These are phyloP conservation scores for Ceratobasidium sp. DNA, from an alignment of 1,284 basidiomycete genomes.

Conservation along the genomic window DNA sequence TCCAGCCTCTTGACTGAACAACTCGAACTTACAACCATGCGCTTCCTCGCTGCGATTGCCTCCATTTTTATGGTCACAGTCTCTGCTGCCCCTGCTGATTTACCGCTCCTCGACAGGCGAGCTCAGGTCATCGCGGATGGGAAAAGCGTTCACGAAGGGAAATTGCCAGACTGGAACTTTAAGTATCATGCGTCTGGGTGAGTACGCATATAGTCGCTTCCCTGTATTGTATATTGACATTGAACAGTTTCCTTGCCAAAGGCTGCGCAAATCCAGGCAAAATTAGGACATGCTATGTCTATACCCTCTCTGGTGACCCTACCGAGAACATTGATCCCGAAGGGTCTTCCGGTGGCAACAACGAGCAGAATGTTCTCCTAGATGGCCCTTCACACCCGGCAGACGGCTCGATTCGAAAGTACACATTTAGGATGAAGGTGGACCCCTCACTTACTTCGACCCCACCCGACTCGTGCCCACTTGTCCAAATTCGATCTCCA, in stretches of 20 bases:
- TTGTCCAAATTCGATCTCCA: conserved; percentile 29
- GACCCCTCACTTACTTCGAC: conserved; percentile 16
- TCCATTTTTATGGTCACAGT: background rate
- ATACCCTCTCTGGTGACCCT: conserved; percentile 17
- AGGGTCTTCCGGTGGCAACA: background rate
- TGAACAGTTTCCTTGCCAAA: conserved; percentile 18
- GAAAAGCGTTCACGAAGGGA: background rate
- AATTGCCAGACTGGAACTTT: conserved; percentile 24
- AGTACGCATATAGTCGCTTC: background rate
- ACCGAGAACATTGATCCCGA: conserved; percentile 25
- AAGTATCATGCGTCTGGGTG: conserved; percentile 19
- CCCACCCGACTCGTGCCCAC: background rate
- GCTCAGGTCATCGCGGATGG: conserved; percentile 20
- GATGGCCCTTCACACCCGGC: conserved; percentile 13
- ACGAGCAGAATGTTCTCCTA: conserved; percentile 1
- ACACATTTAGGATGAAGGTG: conserved; percentile 23
- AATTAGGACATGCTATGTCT: conserved; percentile 27
- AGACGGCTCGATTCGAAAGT: conserved; percentile 3
- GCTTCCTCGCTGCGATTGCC: background rate
- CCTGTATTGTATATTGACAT: background rate
- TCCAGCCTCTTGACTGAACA: no score
- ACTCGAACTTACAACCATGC: background rate
- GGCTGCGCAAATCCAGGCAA: background rate
- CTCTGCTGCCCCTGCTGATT: conserved; percentile 17
- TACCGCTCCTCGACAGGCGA: background rate